These are phyloP conservation scores for Ilyonectria mors-panacis DNA, from an alignment of 2,329 filamentous ascomycete genomes.

Conservation along the genomic window DNA sequence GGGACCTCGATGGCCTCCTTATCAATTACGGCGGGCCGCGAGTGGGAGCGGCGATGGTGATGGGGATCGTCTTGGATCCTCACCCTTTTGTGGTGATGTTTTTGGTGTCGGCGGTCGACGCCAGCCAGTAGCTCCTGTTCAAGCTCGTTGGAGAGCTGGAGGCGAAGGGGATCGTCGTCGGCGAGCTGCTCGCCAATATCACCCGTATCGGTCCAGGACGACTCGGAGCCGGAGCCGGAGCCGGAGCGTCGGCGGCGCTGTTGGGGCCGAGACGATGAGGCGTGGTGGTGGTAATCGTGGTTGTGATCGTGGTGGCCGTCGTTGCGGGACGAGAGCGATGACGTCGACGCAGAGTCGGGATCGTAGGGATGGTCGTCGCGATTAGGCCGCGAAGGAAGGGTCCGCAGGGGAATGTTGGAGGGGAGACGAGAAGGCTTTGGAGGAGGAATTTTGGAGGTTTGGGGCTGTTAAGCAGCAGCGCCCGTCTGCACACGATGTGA, in stretches of 20 bases:
- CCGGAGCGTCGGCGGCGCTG: conserved; percentile 53
- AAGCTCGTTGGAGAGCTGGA: conserved; percentile 76
- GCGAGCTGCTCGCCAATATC: conserved; percentile 94
- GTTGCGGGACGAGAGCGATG: conserved; percentile 52
- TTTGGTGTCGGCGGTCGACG: conserved; percentile 61
- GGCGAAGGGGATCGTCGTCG: conserved; percentile 83
- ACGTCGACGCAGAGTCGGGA: conserved; percentile 58
- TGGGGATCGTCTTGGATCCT: conserved; percentile 72
- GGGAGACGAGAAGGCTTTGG: conserved; percentile 77
- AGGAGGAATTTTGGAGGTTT: conserved; percentile 87
- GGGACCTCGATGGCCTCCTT: conserved; percentile 90
- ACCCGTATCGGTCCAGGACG: conserved; percentile 93
- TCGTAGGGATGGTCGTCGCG: conserved; percentile 56
- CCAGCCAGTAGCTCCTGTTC: conserved; percentile 73
- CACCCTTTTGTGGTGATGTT: conserved; percentile 71
- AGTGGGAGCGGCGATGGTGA: conserved; percentile 52
- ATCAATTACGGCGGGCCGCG: conserved; percentile 62
- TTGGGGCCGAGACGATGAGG: conserved; percentile 60
- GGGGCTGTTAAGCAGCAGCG: conserved; percentile 85
- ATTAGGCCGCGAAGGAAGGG: conserved; percentile 66
- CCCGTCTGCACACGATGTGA: conserved; percentile 67
- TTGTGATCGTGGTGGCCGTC: conserved; percentile 60
- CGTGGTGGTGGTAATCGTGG: conserved; percentile 61
- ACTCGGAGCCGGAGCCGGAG: conserved; percentile 73
- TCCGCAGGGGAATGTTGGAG: conserved; percentile 90